phyloP scores from a whole-genome alignment of 2,329 filamentous ascomycete genomes.

The Macrophomina phaseolina region DNA sequence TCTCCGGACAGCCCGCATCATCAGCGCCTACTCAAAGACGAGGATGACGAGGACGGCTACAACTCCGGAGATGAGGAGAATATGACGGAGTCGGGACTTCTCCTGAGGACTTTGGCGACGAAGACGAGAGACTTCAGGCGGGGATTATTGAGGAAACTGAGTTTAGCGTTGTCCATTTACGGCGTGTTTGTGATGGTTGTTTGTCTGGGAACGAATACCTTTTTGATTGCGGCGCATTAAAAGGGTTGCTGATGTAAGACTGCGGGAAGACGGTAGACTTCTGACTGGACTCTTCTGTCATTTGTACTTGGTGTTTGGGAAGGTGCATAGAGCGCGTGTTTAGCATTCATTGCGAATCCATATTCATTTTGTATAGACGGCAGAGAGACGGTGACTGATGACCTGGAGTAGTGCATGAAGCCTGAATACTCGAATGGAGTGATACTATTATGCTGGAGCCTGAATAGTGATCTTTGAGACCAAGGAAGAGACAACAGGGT shows the following conservation, averaged over 20 bases:
- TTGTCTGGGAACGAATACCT: conserved; percentile 83
- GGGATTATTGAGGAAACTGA: conserved; percentile 70
- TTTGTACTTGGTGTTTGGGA: conserved; percentile 4
- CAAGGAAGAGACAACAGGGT: no score
- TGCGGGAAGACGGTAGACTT: background rate
- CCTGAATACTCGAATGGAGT: no score
- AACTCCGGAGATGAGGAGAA: conserved; percentile 60
- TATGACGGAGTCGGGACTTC: conserved; percentile 31
- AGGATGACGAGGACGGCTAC: conserved; percentile 78
- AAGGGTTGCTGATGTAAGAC: background rate
- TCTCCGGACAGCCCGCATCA: conserved; percentile 85
- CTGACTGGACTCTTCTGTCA: background rate
- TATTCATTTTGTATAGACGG: background rate
- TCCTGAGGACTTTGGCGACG: conserved; percentile 47
- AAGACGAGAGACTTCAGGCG: conserved; percentile 68
- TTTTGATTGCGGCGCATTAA: conserved; percentile 72
- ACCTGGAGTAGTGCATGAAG: no score
- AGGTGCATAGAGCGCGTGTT: conserved; percentile 6
- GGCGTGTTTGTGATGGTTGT: conserved; percentile 87
- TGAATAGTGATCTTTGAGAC: no score
- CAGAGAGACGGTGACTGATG: no score
- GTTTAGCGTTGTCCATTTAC: conserved; percentile 80
- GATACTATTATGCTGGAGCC: no score
- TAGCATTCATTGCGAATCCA: background rate
- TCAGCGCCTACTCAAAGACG: conserved; percentile 85